phyloP scores from a whole-genome alignment of 805 yeast species.

The Wickerhamomyces bisporus region DNA sequence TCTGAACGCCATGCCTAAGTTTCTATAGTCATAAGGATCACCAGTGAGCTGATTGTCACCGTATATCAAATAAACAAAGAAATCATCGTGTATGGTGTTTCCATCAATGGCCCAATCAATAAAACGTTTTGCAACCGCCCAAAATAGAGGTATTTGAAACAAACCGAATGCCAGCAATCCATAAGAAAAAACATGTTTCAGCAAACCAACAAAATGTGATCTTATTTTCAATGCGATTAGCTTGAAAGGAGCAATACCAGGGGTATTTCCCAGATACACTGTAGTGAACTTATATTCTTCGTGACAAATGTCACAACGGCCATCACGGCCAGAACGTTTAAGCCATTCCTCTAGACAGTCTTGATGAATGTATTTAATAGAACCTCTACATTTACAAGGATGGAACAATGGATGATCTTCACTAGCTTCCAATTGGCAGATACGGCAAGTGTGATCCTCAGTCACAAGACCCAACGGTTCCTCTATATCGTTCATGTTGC shows the following conservation, averaged over 20 bases:
- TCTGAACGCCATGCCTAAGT: slow-evolving; percentile 4
- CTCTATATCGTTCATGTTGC: background rate
- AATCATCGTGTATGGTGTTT: slow-evolving; percentile 35
- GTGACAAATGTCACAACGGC: slow-evolving; percentile 86
- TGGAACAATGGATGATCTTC: slow-evolving; percentile 72
- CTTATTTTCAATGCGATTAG: slow-evolving; percentile 40
- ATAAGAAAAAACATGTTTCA: slow-evolving; percentile 18
- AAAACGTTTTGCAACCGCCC: slow-evolving; percentile 49
- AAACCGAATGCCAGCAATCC: slow-evolving; percentile 34
- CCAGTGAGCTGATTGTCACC: slow-evolving; percentile 16
- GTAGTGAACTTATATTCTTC: slow-evolving; percentile 65
- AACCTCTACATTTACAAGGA: slow-evolving; percentile 93
- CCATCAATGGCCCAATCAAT: slow-evolving; percentile 55
- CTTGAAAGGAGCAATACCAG: slow-evolving; percentile 51
- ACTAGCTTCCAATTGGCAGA: slow-evolving; percentile 90
- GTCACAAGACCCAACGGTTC: slow-evolving; percentile 1
- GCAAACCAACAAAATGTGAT: slow-evolving; percentile 12
- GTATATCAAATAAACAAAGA: slow-evolving; percentile 20
- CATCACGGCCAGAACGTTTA: slow-evolving; percentile 43
- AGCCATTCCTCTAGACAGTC: slow-evolving; percentile 91
- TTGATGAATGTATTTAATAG: slow-evolving; percentile 89
- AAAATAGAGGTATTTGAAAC: slow-evolving; percentile 53
- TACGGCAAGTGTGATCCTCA: slow-evolving; percentile 66
- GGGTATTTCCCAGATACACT: slow-evolving; percentile 61
- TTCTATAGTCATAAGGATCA: slow-evolving; percentile 10